Evolutionary conservation across 345 rosid genomes (phyloP).

Genomic region (Pugionium dolabratum): DNA sequence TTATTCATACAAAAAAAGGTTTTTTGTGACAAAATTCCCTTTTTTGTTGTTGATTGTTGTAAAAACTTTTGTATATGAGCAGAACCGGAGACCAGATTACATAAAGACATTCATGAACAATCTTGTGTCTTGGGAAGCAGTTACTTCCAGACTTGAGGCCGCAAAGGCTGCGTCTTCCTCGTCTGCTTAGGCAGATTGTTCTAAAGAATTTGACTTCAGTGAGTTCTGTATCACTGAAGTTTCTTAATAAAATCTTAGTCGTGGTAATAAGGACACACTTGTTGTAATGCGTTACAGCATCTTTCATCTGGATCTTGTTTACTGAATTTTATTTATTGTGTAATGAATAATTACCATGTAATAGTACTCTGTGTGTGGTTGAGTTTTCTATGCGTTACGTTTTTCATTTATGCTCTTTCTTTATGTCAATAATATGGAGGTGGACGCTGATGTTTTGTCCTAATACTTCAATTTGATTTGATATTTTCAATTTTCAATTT

Average conservation of each 20-base stretch:
- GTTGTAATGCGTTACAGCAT: conserved; percentile 20
- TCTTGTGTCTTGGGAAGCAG: conserved; percentile 93
- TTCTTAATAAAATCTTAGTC: conserved; percentile 36
- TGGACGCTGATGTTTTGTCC: too few species aligned
- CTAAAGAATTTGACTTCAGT: conserved; percentile 20
- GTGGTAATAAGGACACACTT: conserved; percentile 14
- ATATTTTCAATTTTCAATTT: too few species aligned
- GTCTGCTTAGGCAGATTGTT: conserved; percentile 46
- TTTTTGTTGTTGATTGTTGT: conserved; percentile 21
- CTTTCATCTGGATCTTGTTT: not conserved
- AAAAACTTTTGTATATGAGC: conserved; percentile 11
- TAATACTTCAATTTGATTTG: too few species aligned
- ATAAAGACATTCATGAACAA: conserved; percentile 72
- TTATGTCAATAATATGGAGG: too few species aligned
- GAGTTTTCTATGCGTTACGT: too few species aligned
- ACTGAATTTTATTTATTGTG: not conserved
- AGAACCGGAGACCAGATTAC: conserved; percentile 79
- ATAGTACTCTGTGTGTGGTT: too few species aligned
- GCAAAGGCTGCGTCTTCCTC: conserved; percentile 55
- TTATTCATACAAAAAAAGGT: not conserved
- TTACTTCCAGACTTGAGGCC: conserved; percentile 62
- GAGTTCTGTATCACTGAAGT: conserved; percentile 45
- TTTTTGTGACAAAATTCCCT: not conserved
- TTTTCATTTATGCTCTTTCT: too few species aligned
- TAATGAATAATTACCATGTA: not conserved